Conservation (phyloP, 805 yeast species). For the Saccharomyces paradoxus region DNA sequence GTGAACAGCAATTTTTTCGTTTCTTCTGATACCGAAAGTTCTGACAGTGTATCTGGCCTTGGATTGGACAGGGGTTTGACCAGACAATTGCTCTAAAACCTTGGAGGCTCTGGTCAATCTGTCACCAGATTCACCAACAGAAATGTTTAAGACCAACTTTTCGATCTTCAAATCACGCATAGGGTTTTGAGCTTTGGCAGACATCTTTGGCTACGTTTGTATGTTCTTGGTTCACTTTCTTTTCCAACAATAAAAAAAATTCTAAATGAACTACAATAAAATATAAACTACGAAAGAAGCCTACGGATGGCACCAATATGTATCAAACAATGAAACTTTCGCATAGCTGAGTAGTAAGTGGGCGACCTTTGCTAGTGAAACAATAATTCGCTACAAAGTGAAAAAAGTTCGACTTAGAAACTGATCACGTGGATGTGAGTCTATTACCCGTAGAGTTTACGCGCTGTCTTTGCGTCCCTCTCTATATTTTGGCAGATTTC, state of each 20-base stretch:
- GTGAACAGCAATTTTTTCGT: constrained; percentile 98
- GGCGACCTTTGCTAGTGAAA: background rate
- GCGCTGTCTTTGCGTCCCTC: background rate
- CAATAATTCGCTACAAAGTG: background rate
- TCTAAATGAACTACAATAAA: background rate
- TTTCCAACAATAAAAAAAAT: background rate
- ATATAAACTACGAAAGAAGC: background rate
- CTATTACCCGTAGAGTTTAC: background rate
- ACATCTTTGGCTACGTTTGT: constrained; percentile 31
- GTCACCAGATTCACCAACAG: constrained; percentile 99
- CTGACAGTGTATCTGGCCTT: constrained; percentile 99
- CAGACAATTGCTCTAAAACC: constrained; percentile 98
- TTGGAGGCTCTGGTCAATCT: constrained; percentile 99
- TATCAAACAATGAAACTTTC: background rate
- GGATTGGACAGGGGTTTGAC: constrained; percentile 99
- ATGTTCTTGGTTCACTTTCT: background rate
- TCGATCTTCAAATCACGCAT: constrained; percentile 99
- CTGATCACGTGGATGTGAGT: background rate
- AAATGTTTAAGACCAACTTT: constrained; percentile 98
- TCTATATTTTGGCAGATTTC: background rate
- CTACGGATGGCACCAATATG: background rate
- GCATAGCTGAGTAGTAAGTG: background rate
- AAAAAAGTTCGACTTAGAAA: background rate
- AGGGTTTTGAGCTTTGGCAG: constrained; percentile 71
- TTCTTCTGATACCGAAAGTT: constrained; percentile 99